phyloP scores from a whole-genome alignment of 1,284 basidiomycete species.

The Quambalaria eucalypti region DNA sequence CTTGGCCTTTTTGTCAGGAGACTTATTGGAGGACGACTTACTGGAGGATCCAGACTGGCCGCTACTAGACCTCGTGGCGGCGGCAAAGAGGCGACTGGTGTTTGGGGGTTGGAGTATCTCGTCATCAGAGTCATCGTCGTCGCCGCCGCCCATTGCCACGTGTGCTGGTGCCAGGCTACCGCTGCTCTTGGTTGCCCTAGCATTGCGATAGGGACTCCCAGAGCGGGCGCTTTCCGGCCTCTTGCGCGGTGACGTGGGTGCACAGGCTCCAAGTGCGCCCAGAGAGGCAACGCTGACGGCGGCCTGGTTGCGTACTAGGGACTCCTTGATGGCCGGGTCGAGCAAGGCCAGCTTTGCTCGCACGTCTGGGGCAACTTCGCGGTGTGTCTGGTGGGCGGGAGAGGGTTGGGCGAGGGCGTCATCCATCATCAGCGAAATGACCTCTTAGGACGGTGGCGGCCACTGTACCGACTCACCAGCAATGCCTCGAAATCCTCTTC shows the following conservation, averaged over 20 bases:
- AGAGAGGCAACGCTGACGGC: constrained; percentile 55
- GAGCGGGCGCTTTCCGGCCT: constrained; percentile 9
- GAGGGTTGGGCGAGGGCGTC: background rate
- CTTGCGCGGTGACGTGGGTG: no score
- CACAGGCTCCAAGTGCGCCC: constrained; percentile 8
- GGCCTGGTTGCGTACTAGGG: constrained; percentile 77
- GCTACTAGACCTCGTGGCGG: no score
- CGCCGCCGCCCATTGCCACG: no score
- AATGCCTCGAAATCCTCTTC: constrained; percentile 27
- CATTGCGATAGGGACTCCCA: constrained; percentile 8
- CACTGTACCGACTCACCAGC: constrained; percentile 10
- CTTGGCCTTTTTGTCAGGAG: constrained; percentile 2
- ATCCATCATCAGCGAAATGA: no score
- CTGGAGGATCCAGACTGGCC: no score
- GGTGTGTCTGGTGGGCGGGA: constrained; percentile 12
- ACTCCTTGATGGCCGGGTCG: constrained; percentile 71
- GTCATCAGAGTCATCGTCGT: no score
- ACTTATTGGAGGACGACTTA: background rate
- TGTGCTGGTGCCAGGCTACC: no score
- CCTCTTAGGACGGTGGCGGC: background rate
- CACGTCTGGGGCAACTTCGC: constrained; percentile 64
- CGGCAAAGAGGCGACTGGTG: no score
- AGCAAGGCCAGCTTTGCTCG: constrained; percentile 67
- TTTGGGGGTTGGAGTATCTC: constrained; percentile 1
- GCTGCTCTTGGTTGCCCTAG: constrained; percentile 19